Evolutionary conservation across 176 grass and related monocot species (phyloP).

Genomic region (Triticum timopheevii): DNA sequence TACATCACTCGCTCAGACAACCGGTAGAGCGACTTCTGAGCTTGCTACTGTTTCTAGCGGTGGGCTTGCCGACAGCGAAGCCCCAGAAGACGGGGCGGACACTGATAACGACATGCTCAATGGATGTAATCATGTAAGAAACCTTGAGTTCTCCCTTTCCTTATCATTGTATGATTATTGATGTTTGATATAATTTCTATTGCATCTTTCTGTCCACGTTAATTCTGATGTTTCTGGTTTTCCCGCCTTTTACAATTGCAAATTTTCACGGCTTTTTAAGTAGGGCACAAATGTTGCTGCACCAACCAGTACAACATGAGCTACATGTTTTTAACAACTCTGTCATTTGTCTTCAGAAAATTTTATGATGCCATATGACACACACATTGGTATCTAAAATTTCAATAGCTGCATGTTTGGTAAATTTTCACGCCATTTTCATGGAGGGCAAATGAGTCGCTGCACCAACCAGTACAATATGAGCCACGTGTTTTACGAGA

Average conservation of each 20-base stretch:
- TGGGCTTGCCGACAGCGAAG: neutral
- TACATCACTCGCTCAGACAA: neutral
- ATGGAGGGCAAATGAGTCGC: neutral
- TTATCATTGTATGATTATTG: neutral
- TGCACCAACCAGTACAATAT: neutral
- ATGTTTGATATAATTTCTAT: neutral
- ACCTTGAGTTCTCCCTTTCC: neutral
- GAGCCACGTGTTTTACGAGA: neutral
- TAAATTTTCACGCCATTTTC: neutral
- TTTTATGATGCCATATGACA: neutral
- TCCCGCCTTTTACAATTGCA: neutral
- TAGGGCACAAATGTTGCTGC: neutral
- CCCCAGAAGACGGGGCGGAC: neutral
- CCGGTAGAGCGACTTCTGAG: neutral
- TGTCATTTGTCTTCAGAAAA: neutral
- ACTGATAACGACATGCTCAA: neutral
- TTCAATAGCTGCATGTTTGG: neutral
- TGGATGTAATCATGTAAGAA: conserved; percentile 40
- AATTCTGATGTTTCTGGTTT: neutral
- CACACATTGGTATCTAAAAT: neutral
- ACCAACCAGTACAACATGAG: neutral
- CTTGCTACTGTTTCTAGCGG: conserved; percentile 27
- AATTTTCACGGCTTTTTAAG: neutral
- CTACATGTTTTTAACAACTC: conserved; percentile 1
- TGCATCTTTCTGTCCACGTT: neutral